These are phyloP conservation scores for Pythium guiyangense DNA, from an alignment of 352 stramenopile genomes.

Conservation along the genomic window DNA sequence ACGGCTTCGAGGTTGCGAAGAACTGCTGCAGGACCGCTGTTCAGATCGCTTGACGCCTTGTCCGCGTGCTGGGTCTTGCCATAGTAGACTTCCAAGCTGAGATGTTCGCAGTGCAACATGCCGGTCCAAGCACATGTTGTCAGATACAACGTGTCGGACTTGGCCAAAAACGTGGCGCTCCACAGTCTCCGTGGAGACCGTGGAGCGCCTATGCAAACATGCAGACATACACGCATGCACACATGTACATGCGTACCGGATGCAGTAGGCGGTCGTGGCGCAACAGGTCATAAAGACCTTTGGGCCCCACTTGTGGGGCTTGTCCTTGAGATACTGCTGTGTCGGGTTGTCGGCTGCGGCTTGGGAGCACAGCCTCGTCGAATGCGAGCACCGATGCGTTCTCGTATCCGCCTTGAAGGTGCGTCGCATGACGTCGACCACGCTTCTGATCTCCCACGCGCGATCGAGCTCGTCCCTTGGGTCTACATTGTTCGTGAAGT, in stretches of 20 bases:
- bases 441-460: not conserved
- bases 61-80: not conserved
- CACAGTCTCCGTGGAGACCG: too few relatives aligned
- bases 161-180: not conserved
- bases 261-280: not conserved
- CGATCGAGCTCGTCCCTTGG: not conserved
- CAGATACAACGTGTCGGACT: not conserved
- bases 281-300: conserved; percentile 13
- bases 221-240: too few relatives aligned
- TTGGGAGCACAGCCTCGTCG: conserved; percentile 7
- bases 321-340: conserved; percentile 9
- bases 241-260: conserved; percentile 5
- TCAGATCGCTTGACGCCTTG: not conserved
- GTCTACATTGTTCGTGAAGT: not conserved
- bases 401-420: not conserved
- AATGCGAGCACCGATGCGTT: not conserved
- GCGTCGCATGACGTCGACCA: not conserved
- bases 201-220: too few relatives aligned
- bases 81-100: not conserved
- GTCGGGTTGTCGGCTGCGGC: conserved; percentile 3
- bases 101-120: not conserved
- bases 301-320: conserved; percentile 15
- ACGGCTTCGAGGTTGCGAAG: not conserved
- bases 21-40: not conserved
- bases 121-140: not conserved